A percentile compares a stretch with the other conserved stretches of the same genome.
Evolutionary conservation across 805 yeast species (phyloP).

Genomic region (Hanseniaspora guilliermondii): DNA sequence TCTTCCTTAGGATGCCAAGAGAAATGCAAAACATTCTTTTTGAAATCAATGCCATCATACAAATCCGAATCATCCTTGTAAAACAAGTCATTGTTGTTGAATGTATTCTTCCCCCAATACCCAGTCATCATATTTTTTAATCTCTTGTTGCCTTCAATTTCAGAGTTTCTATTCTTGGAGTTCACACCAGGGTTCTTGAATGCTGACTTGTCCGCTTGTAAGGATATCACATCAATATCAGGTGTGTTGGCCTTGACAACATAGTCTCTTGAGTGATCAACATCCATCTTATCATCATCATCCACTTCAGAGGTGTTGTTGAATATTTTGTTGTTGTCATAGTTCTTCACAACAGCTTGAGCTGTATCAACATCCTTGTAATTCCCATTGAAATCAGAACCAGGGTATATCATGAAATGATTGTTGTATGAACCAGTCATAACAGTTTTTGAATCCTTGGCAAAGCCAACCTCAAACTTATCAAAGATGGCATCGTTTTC

Average conservation of each 20-base stretch:
- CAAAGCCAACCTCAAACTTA: conserved; percentile 90
- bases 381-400: conserved; percentile 33
- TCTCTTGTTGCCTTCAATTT: conserved; percentile 33
- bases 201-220: conserved; percentile 97
- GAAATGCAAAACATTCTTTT: conserved; percentile 83
- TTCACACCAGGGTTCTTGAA: conserved; percentile 45
- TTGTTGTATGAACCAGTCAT: conserved; percentile 97
- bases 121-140: conserved; percentile 30
- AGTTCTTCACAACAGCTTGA: conserved; percentile 7
- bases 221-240: conserved; percentile 44
- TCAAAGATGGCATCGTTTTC: conserved; percentile 98
- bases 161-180: conserved; percentile 24
- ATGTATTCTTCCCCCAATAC: conserved; percentile 21
- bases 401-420: conserved; percentile 92
- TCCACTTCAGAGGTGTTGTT: background rate
- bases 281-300: conserved; percentile 14
- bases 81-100: conserved; percentile 9
- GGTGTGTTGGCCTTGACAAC: conserved; percentile 9
- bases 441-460: conserved; percentile 82
- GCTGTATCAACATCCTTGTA: conserved; percentile 13
- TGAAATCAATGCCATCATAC: conserved; percentile 71
- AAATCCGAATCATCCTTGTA: conserved; percentile 9
- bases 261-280: conserved; percentile 14
- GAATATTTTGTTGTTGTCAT: conserved; percentile 11
- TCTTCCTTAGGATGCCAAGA: conserved; percentile 98